These are phyloP conservation scores for Gloeostereum incarnatum DNA, from an alignment of 768 basidiomycete genomes.

Conservation along the genomic window DNA sequence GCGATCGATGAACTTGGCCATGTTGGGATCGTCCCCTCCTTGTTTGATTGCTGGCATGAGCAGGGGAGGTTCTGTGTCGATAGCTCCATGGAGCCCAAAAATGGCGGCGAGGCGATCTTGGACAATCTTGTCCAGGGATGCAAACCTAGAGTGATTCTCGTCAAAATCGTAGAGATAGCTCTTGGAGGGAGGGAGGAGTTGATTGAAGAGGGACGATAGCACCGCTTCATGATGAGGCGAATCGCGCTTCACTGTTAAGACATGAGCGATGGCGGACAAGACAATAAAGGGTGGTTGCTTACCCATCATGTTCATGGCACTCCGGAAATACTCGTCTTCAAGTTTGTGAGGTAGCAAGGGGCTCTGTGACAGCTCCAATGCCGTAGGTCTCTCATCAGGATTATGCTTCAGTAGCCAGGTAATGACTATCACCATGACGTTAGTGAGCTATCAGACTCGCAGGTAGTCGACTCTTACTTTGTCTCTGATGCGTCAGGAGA, in stretches of 20 bases:
- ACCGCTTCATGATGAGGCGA: conserved; percentile 77
- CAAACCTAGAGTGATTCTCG: conserved; percentile 55
- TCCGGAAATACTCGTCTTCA: conserved; percentile 83
- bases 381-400: conserved; percentile 67
- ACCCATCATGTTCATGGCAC: conserved; percentile 72
- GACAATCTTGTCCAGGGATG: conserved; percentile 64
- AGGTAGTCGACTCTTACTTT: conserved; percentile 39
- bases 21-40: conserved; percentile 41
- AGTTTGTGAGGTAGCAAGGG: conserved; percentile 64
- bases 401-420: conserved; percentile 76
- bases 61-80: conserved; percentile 81
- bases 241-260: conserved; percentile 55
- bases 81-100: conserved; percentile 85
- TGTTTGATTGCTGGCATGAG: conserved; percentile 60
- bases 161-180: conserved; percentile 66
- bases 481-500: conserved; percentile 48
- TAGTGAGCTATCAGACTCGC: not conserved
- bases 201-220: conserved; percentile 70
- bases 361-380: conserved; percentile 77
- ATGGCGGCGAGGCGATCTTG: conserved; percentile 68
- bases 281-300: conserved; percentile 11
- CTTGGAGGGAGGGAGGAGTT: conserved; percentile 53
- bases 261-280: not conserved
- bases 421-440: conserved; percentile 45
- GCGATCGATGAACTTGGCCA: conserved; percentile 71